Evolutionary conservation across 192 early-diverging fungal genomes (phyloP).

Genomic region (Gamsiella multidivaricata): DNA sequence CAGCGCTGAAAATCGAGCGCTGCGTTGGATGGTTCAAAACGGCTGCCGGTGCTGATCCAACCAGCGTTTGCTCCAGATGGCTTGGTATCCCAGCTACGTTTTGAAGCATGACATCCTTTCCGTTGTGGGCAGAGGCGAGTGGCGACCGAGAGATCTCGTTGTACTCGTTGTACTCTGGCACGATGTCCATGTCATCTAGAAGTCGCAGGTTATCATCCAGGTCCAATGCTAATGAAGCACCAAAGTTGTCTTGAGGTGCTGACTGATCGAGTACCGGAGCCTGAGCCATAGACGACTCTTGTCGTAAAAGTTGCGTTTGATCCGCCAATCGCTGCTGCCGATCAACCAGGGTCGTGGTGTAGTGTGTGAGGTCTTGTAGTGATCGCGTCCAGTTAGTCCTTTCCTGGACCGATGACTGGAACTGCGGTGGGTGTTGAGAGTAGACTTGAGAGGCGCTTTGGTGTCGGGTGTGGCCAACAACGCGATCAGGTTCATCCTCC

Average conservation of each 20-base stretch:
- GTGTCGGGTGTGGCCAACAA: slow-evolving; percentile 15
- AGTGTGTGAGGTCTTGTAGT: slow-evolving; percentile 23
- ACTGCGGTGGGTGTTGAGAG: slow-evolving; percentile 15
- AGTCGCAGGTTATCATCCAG: slow-evolving; percentile 30
- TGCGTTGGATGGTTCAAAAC: background rate
- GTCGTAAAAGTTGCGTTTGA: background rate
- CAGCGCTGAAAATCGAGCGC: slow-evolving; percentile 11
- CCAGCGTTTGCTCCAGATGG: background rate
- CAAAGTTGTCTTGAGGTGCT: slow-evolving; percentile 21
- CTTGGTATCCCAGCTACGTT: background rate
- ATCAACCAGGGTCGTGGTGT: slow-evolving; percentile 4
- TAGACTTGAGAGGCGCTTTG: slow-evolving; percentile 31
- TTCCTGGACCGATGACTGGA: slow-evolving; percentile 9
- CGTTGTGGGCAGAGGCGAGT: background rate
- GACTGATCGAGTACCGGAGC: slow-evolving; percentile 3
- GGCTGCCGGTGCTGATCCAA: background rate
- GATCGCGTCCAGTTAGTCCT: slow-evolving; percentile 23
- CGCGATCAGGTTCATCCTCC: slow-evolving; percentile 3
- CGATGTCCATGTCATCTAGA: slow-evolving; percentile 36
- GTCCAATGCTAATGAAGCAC: slow-evolving; percentile 30
- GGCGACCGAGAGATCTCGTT: slow-evolving; percentile 4
- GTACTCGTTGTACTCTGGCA: slow-evolving; percentile 27
- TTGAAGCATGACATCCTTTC: background rate
- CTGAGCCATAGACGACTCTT: slow-evolving; percentile 2
- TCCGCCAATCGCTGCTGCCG: slow-evolving; percentile 20